Conservation (phyloP, 2,329 filamentous ascomycete species). For the Cladosporium sp. region DNA sequence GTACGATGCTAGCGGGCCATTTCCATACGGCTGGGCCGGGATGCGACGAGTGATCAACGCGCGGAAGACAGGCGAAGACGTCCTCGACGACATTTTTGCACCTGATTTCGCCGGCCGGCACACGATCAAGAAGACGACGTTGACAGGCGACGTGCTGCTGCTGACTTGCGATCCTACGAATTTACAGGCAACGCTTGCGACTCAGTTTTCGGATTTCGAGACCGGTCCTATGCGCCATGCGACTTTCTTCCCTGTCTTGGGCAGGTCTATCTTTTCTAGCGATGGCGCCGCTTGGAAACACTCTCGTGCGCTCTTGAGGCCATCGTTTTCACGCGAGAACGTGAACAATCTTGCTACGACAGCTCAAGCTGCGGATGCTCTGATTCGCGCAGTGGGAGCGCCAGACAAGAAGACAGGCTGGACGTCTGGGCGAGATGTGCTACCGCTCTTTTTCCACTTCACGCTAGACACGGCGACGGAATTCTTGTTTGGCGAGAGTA, state of each 20-base stretch:
- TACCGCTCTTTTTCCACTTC: conserved; percentile 29
- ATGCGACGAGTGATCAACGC: neutral
- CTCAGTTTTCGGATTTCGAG: conserved; percentile 49
- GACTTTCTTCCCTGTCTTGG: conserved; percentile 23
- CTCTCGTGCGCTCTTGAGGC: conserved; percentile 26
- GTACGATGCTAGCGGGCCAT: neutral
- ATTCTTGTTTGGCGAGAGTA: conserved; percentile 33
- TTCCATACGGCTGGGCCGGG: neutral
- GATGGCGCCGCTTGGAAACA: conserved; percentile 30
- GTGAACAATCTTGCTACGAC: conserved; percentile 30
- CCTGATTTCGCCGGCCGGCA: conserved; percentile 1
- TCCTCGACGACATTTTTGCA: conserved; percentile 20
- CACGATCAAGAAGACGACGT: conserved; percentile 13
- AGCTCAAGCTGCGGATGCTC: conserved; percentile 16
- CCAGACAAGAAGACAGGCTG: conserved; percentile 20
- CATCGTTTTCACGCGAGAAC: conserved; percentile 29
- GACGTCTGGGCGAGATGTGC: conserved; percentile 23
- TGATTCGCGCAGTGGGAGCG: conserved; percentile 32
- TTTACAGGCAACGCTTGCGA: conserved; percentile 51
- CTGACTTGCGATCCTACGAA: conserved; percentile 45
- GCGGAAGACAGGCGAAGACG: conserved; percentile 15
- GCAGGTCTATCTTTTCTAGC: conserved; percentile 27
- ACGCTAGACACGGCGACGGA: conserved; percentile 38
- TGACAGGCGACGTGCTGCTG: conserved; percentile 14
- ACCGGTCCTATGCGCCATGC: conserved; percentile 17